A percentile compares a stretch with the other conserved stretches of the same genome.
Conservation (phyloP, 768 basidiomycete species). For the Cystobasidium ongulense region DNA sequence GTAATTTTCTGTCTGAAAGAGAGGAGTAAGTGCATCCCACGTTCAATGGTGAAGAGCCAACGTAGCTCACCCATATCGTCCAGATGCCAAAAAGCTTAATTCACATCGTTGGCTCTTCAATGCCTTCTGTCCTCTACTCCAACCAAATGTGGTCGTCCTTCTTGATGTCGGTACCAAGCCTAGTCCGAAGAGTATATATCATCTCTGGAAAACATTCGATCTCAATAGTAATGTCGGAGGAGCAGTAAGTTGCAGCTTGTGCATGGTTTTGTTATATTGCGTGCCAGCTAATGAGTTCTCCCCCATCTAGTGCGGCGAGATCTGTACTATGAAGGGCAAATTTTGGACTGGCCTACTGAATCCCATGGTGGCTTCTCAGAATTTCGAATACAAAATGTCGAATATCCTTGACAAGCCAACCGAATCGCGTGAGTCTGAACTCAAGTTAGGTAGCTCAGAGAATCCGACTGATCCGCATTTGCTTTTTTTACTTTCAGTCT, state of each 20-base stretch:
- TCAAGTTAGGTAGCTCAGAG: constrained; percentile 62
- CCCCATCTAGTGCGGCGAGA: constrained; percentile 52
- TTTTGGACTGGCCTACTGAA: constrained; percentile 67
- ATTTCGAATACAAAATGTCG: constrained; percentile 68
- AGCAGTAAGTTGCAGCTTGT: constrained; percentile 53
- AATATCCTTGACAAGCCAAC: constrained; percentile 83
- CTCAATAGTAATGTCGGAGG: constrained; percentile 84
- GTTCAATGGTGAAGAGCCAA: too few species aligned
- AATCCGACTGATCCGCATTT: neutral
- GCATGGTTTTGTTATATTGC: constrained; percentile 48
- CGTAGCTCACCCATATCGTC: constrained; percentile 32
- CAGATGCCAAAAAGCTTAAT: constrained; percentile 84
- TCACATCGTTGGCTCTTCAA: constrained; percentile 90
- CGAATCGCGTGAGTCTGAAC: constrained; percentile 55
- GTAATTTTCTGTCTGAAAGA: constrained; percentile 55
- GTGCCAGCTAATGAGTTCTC: neutral
- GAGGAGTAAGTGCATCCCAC: constrained; percentile 63
- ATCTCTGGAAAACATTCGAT: constrained; percentile 72
- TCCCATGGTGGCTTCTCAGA: constrained; percentile 75
- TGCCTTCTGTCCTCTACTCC: constrained; percentile 48
- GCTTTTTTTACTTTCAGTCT: constrained; percentile 49
- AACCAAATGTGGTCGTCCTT: constrained; percentile 86
- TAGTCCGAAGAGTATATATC: constrained; percentile 76
- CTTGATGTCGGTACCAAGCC: constrained; percentile 92
- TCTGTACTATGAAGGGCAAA: constrained; percentile 66